These are phyloP conservation scores for Dalbergia cochinchinensis DNA, from an alignment of 306 rosid species.

Conservation along the genomic window DNA sequence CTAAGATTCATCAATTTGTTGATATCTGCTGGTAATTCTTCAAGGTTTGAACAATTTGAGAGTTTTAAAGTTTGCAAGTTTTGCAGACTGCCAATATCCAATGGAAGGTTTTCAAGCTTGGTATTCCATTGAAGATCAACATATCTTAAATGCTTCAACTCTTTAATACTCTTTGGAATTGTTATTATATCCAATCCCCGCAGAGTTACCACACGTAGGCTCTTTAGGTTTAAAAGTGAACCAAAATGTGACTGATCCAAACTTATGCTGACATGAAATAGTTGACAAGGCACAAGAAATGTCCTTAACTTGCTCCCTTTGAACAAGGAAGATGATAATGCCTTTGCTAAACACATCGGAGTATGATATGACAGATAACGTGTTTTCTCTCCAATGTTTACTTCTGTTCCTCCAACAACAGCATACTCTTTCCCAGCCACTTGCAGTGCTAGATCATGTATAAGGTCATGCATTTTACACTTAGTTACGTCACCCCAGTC, in stretches of 20 bases:
- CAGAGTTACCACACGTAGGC: slow-evolving; percentile 43
- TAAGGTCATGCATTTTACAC: slow-evolving; percentile 49
- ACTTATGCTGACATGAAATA: background rate
- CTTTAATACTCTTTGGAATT: slow-evolving; percentile 23
- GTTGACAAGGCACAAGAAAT: background rate
- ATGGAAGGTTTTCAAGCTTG: slow-evolving; percentile 16
- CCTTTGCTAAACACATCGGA: background rate
- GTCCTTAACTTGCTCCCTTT: slow-evolving; percentile 38
- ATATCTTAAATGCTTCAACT: slow-evolving; percentile 50
- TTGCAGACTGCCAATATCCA: background rate
- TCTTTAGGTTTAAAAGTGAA: slow-evolving; percentile 18
- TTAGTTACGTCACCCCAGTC: slow-evolving; percentile 7
- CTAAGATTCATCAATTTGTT: slow-evolving; percentile 35
- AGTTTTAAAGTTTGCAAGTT: slow-evolving; percentile 46
- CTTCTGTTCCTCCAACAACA: background rate
- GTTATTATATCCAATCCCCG: background rate
- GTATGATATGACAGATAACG: slow-evolving; percentile 38
- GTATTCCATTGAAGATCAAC: slow-evolving; percentile 29
- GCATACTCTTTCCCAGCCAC: slow-evolving; percentile 23
- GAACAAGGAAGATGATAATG: background rate
- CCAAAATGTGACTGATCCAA: background rate
- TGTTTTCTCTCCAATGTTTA: background rate
- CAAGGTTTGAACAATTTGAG: background rate
- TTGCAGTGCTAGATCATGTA: slow-evolving; percentile 51
- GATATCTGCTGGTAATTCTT: slow-evolving; percentile 39